phyloP scores from a whole-genome alignment of 1,284 basidiomycete genomes.

The Leccinum pachyderme region DNA sequence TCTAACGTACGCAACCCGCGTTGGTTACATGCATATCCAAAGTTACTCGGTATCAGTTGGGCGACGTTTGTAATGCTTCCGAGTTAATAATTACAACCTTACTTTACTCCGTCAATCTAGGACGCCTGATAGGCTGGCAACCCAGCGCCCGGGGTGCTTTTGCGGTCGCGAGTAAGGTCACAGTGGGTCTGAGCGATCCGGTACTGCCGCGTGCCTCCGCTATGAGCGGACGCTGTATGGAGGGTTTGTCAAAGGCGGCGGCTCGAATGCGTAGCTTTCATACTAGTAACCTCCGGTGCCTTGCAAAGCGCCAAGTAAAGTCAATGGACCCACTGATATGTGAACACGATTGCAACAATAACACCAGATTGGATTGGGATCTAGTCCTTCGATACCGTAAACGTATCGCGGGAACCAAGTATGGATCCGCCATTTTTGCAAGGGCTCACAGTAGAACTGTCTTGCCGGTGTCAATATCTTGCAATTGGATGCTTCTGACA shows the following conservation, averaged over 20 bases:
- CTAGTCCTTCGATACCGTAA: slow-evolving; percentile 4
- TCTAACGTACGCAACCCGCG: neutral
- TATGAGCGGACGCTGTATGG: neutral
- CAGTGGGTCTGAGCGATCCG: neutral
- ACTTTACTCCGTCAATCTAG: neutral
- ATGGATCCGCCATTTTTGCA: neutral
- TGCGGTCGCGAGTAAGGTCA: neutral
- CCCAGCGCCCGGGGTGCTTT: neutral
- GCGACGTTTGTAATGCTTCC: neutral
- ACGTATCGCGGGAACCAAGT: slow-evolving; percentile 6
- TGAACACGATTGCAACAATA: neutral
- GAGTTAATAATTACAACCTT: neutral
- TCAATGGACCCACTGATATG: neutral
- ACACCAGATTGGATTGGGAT: neutral
- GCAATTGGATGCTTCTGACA: neutral
- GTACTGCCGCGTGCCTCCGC: neutral
- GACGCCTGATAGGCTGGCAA: neutral
- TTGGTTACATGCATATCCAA: neutral
- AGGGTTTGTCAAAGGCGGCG: neutral
- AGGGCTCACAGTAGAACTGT: neutral
- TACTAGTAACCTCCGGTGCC: neutral
- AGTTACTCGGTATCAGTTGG: neutral
- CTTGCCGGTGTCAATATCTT: neutral
- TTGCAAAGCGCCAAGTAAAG: neutral
- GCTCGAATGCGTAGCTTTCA: neutral